Percentiles rank a stretch among this genome's conserved stretches.
These are phyloP conservation scores for Inonotus obliquus DNA, from an alignment of 1,284 basidiomycete genomes.

Conservation along the genomic window DNA sequence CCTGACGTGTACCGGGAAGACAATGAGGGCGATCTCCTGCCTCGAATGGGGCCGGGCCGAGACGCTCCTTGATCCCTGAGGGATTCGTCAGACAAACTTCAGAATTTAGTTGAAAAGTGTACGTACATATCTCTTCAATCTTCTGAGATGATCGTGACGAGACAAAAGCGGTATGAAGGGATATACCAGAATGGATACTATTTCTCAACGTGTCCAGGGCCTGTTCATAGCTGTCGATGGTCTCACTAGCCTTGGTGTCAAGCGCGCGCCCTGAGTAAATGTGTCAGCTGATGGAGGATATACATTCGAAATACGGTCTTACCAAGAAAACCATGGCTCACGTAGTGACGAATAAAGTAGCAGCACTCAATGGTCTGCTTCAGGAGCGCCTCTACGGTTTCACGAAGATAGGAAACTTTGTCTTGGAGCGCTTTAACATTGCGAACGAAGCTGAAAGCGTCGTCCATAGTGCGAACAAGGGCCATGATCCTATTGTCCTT, in stretches of 20 bases:
- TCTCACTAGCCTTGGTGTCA: background rate
- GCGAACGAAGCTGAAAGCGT: background rate
- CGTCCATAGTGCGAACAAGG: background rate
- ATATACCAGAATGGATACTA: background rate
- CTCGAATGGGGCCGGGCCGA: background rate
- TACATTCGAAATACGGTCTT: background rate
- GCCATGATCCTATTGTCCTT: background rate
- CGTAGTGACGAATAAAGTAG: background rate
- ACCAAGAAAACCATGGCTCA: background rate
- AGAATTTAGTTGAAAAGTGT: background rate
- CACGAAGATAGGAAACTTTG: background rate
- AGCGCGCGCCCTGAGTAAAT: background rate
- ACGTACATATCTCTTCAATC: background rate
- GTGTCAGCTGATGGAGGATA: background rate
- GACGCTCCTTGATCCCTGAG: background rate
- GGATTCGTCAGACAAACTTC: background rate
- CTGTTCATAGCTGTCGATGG: background rate
- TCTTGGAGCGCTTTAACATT: background rate
- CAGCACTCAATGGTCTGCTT: background rate
- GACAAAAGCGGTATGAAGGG: background rate
- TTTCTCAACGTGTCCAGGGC: background rate
- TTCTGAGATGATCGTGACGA: background rate
- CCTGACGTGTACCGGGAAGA: background rate
- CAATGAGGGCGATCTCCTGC: background rate
- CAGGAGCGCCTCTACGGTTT: background rate